These are phyloP conservation scores for Mycocalia duriaeana DNA, from an alignment of 1,284 basidiomycete genomes.

Conservation along the genomic window DNA sequence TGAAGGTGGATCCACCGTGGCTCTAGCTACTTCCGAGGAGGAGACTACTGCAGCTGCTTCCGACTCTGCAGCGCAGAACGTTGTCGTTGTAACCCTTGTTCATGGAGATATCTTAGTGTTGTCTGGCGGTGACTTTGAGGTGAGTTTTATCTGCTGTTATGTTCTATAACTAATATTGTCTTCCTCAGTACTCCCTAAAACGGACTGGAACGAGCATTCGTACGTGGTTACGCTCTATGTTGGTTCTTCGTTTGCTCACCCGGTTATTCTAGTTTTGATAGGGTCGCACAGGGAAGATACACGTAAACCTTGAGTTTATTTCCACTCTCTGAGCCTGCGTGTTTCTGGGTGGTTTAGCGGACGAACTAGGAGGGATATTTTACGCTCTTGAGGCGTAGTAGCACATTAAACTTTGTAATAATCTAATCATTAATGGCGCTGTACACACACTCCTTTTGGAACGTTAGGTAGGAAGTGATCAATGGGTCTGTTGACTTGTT, in stretches of 20 bases:
- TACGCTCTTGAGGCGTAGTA: too few species aligned
- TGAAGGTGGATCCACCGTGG: neutral
- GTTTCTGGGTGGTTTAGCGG: too few species aligned
- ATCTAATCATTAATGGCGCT: too few species aligned
- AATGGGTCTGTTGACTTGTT: too few species aligned
- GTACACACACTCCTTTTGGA: too few species aligned
- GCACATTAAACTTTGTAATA: too few species aligned
- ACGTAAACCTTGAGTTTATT: too few species aligned
- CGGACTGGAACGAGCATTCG: constrained; percentile 33
- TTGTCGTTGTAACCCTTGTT: constrained; percentile 42
- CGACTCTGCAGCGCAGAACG: neutral
- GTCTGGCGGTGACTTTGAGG: constrained; percentile 49
- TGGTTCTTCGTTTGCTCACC: too few species aligned
- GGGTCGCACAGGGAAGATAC: constrained; percentile 8
- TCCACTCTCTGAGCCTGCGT: too few species aligned
- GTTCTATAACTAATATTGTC: constrained; percentile 8
- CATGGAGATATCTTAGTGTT: constrained; percentile 54
- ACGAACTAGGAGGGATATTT: too few species aligned
- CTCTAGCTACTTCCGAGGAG: neutral
- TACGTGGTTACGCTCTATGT: constrained; percentile 19
- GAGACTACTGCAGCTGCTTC: constrained; percentile 2
- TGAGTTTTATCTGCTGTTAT: constrained; percentile 21
- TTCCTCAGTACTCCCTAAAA: constrained; percentile 32
- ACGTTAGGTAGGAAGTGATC: too few species aligned
- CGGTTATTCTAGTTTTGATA: constrained; percentile 17